These are phyloP conservation scores for Penicillium maclennaniae DNA, from an alignment of 495 filamentous ascomycete species.

Conservation along the genomic window DNA sequence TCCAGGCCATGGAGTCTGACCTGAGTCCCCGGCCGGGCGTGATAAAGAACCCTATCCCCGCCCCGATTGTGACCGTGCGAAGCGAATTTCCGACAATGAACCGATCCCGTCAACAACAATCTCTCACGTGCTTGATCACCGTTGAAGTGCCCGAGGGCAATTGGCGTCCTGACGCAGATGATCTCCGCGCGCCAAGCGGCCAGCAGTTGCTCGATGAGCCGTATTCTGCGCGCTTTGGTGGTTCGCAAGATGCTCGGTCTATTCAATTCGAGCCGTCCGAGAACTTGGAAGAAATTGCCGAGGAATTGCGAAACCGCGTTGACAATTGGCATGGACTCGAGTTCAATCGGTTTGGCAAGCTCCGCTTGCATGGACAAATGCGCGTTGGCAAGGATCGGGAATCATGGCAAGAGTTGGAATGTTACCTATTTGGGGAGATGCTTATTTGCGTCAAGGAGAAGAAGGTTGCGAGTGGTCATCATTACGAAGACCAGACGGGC, in stretches of 20 bases:
- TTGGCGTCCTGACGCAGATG: slow-evolving; percentile 83
- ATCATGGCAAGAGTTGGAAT: slow-evolving; percentile 98
- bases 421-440: slow-evolving; percentile 97
- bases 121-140: slow-evolving; percentile 88
- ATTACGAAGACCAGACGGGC: slow-evolving; percentile 46
- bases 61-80: slow-evolving; percentile 85
- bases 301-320: slow-evolving; percentile 77
- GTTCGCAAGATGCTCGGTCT: slow-evolving; percentile 29
- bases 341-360: slow-evolving; percentile 88
- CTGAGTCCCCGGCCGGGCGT: slow-evolving; percentile 64
- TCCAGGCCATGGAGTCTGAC: slow-evolving; percentile 92
- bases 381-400: slow-evolving; percentile 94
- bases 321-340: slow-evolving; percentile 99
- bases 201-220: slow-evolving; percentile 50
- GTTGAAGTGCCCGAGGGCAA: slow-evolving; percentile 92
- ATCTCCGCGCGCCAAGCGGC: slow-evolving; percentile 64
- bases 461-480: slow-evolving; percentile 60
- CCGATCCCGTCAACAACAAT: slow-evolving; percentile 90
- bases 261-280: slow-evolving; percentile 52
- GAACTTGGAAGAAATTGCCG: slow-evolving; percentile 77
- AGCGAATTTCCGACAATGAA: slow-evolving; percentile 96
- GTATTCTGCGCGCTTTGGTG: slow-evolving; percentile 31
- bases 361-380: slow-evolving; percentile 86
- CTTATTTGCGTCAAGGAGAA: slow-evolving; percentile 99
- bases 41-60: slow-evolving; percentile 85